Conservation (phyloP, 441 rosid species). For the Raphanus hybrid region DNA sequence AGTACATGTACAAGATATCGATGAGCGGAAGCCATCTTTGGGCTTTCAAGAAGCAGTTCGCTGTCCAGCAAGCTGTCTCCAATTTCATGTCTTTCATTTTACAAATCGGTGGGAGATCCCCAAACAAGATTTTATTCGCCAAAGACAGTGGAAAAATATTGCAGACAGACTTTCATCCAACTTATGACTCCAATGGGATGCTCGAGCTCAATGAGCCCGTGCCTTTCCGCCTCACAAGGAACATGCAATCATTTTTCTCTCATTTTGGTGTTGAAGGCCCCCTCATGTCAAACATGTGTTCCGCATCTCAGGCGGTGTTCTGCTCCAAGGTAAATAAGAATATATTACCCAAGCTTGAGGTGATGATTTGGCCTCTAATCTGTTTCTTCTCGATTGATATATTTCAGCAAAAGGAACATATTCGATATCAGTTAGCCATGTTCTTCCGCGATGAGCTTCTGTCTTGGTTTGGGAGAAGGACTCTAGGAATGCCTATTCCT, state of each 20-base stretch:
- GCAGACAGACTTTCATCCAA: conserved; percentile 98
- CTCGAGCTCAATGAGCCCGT: conserved; percentile 92
- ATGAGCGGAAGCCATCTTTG: conserved; percentile 88
- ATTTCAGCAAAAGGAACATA: conserved; percentile 82
- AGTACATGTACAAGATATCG: conserved; percentile 92
- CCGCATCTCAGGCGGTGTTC: conserved; percentile 91
- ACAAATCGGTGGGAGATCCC: conserved; percentile 97
- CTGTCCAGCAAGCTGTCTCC: conserved; percentile 92
- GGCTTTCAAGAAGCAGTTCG: conserved; percentile 97
- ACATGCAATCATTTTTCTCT: conserved; percentile 93
- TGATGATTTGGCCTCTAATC: conserved; percentile 14
- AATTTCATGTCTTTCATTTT: conserved; percentile 97
- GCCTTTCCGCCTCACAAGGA: conserved; percentile 94
- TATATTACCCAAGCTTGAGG: conserved; percentile 10
- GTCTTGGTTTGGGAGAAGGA: conserved; percentile 97
- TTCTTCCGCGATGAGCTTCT: conserved; percentile 96
- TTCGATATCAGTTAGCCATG: conserved; percentile 97
- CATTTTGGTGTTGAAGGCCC: conserved; percentile 98
- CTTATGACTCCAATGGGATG: conserved; percentile 90
- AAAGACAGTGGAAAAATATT: conserved; percentile 93
- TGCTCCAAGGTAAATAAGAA: conserved; percentile 69
- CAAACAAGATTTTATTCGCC: conserved; percentile 92
- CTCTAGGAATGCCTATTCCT: conserved; percentile 66
- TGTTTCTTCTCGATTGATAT: conserved; percentile 8
- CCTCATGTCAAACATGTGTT: conserved; percentile 81